Conservation (phyloP, 768 basidiomycete species). For the Boletus barrowsii region DNA sequence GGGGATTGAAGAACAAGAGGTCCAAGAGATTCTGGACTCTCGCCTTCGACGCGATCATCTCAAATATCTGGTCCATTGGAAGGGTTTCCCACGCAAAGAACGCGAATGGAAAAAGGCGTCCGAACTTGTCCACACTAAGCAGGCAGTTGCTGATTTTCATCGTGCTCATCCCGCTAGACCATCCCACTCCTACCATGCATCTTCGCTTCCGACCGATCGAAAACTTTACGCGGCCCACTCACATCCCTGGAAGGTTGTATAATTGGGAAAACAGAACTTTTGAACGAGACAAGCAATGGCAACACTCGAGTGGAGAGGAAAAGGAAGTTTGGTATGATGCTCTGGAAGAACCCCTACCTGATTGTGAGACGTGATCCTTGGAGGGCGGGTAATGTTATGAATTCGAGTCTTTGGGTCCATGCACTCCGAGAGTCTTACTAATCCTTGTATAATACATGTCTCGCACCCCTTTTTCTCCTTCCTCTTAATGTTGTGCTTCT, state of each 20-base stretch:
- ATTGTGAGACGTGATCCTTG: neutral
- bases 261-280: neutral
- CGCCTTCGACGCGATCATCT: neutral
- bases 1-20: neutral
- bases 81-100: constrained; percentile 7
- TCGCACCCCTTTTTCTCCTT: neutral
- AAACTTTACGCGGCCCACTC: neutral
- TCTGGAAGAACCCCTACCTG: neutral
- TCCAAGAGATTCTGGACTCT: constrained; percentile 21
- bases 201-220: neutral
- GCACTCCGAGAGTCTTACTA: neutral
- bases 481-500: neutral
- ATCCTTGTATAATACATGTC: neutral
- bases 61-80: constrained; percentile 30
- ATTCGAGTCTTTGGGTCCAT: neutral
- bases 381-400: constrained; percentile 2
- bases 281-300: neutral
- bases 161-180: neutral
- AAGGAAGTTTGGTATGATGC: constrained; percentile 1
- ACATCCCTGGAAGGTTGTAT: neutral
- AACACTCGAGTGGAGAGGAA: neutral
- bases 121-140: constrained; percentile 8
- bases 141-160: constrained; percentile 12
- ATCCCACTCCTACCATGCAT: neutral
- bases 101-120: constrained; percentile 14